Conservation (phyloP, 1,139 yeast species). For the Suhomyces ambrosiae region DNA sequence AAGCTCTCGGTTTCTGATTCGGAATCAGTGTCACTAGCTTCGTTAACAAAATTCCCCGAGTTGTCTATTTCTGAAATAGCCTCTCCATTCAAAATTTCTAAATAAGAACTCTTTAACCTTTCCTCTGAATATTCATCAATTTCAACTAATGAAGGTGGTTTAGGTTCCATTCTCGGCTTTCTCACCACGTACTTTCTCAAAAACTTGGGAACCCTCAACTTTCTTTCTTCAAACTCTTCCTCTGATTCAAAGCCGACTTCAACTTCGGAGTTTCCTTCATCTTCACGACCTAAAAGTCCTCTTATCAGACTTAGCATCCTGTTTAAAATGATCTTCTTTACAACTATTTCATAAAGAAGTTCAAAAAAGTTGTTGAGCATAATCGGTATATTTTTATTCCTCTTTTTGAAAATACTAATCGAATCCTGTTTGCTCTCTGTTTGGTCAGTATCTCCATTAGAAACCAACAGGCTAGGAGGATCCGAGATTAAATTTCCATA, state of each 20-base stretch:
- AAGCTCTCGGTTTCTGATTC: conserved; percentile 19
- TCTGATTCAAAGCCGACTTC: conserved; percentile 18
- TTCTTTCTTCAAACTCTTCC: conserved; percentile 26
- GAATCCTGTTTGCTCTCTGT: conserved; percentile 11
- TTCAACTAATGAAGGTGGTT: neutral
- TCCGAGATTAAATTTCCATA: conserved; percentile 36
- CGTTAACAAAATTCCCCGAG: conserved; percentile 43
- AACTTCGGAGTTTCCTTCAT: conserved; percentile 2
- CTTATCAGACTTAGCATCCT: conserved; percentile 9
- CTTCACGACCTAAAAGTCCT: conserved; percentile 3
- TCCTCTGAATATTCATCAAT: conserved; percentile 30
- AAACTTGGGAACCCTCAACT: conserved; percentile 28
- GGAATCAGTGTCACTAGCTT: conserved; percentile 22
- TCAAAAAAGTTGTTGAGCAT: conserved; percentile 26
- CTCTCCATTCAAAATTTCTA: conserved; percentile 27
- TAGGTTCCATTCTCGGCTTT: conserved; percentile 1
- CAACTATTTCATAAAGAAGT: conserved; percentile 26
- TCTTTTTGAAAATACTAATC: conserved; percentile 26
- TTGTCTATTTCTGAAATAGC: conserved; percentile 49
- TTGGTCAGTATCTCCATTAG: conserved; percentile 9
- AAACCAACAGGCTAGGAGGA: conserved; percentile 32
- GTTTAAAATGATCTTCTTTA: conserved; percentile 14
- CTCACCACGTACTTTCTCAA: conserved; percentile 24
- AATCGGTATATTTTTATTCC: conserved; percentile 22
- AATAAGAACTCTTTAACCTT: conserved; percentile 25